Percentiles rank a stretch among this genome's conserved stretches.
Evolutionary conservation across 2,329 filamentous ascomycete species (phyloP).

Genomic region (Cladophialophora psammophila): DNA sequence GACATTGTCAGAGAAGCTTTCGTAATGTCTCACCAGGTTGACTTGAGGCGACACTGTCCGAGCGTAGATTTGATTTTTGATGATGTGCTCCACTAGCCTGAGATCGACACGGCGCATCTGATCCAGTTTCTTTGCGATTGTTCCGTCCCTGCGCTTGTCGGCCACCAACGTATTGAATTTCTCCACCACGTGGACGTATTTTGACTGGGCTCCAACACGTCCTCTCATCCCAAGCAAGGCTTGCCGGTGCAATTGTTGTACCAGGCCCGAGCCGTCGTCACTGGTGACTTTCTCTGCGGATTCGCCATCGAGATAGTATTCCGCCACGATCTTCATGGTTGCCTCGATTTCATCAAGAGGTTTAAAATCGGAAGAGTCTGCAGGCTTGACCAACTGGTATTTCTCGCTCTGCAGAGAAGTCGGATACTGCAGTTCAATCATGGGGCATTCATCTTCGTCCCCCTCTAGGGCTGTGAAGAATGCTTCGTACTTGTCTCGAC

Average conservation of each 20-base stretch:
- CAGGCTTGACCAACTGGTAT: conserved; percentile 80
- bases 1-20: conserved; percentile 89
- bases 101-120: conserved; percentile 72
- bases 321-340: conserved; percentile 72
- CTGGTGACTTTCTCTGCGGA: conserved; percentile 73
- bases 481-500: conserved; percentile 39
- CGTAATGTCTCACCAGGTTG: conserved; percentile 81
- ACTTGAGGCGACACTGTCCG: conserved; percentile 91
- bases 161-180: conserved; percentile 79
- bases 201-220: conserved; percentile 55
- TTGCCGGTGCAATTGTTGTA: conserved; percentile 78
- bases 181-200: conserved; percentile 75
- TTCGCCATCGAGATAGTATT: conserved; percentile 78
- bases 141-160: conserved; percentile 71
- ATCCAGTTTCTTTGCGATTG: conserved; percentile 75
- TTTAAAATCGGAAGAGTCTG: conserved; percentile 73
- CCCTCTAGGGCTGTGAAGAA: conserved; percentile 57
- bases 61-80: conserved; percentile 81
- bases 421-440: conserved; percentile 81
- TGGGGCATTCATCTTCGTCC: conserved; percentile 54
- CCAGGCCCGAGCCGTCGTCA: conserved; percentile 69
- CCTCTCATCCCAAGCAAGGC: conserved; percentile 66
- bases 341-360: conserved; percentile 72
- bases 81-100: conserved; percentile 78
- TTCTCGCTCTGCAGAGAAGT: conserved; percentile 71